phyloP scores from a whole-genome alignment of 345 rosid species.

The Rubroshorea leprosula region DNA sequence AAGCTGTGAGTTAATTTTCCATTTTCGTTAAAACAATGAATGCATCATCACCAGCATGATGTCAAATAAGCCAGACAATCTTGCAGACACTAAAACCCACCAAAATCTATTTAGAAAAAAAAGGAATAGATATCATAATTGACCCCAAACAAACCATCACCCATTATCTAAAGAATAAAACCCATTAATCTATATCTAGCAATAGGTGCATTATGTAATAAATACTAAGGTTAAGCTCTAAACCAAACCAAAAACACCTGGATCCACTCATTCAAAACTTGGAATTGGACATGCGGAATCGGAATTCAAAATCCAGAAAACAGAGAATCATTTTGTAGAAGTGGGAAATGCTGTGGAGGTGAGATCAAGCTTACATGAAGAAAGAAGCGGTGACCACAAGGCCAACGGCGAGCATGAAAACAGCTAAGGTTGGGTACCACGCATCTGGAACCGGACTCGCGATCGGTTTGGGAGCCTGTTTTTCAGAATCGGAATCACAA shows the following conservation, averaged over 20 bases:
- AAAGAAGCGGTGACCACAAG: slow-evolving; percentile 18
- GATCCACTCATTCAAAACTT: background rate
- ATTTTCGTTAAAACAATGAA: background rate
- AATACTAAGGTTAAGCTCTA: too few species aligned
- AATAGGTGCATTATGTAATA: too few species aligned
- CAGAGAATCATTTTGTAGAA: background rate
- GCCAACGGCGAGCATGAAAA: slow-evolving; percentile 13
- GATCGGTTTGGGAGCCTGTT: slow-evolving; percentile 12
- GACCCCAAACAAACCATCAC: background rate
- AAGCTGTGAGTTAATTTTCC: background rate
- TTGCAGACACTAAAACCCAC: background rate
- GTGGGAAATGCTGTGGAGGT: background rate
- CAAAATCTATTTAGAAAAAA: background rate
- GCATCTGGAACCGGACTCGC: slow-evolving; percentile 21
- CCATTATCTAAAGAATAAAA: too few species aligned
- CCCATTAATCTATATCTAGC: too few species aligned
- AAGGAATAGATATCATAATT: too few species aligned
- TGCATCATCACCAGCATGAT: background rate
- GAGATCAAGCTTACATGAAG: slow-evolving; percentile 16
- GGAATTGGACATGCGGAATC: background rate
- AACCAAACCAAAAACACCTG: too few species aligned
- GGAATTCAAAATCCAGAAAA: background rate
- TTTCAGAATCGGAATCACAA: background rate
- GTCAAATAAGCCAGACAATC: background rate
- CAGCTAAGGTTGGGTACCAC: slow-evolving; percentile 18